Base-by-base conservation (phyloP, 2,329 filamentous ascomycete genomes). In the Verticillium nubilum region DNA sequence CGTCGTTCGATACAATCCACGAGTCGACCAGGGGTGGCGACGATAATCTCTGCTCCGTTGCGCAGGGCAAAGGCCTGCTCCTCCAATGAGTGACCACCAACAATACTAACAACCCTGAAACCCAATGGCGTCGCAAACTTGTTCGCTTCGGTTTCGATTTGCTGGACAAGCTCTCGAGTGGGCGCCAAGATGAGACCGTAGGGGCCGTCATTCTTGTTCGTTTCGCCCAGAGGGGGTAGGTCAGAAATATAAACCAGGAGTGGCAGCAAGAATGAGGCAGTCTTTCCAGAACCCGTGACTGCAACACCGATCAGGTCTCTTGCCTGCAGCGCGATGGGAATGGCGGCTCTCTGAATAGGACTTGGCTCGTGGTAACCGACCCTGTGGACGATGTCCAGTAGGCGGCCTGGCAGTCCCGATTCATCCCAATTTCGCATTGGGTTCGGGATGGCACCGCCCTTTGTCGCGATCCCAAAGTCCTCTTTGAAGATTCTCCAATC, bases 401-500 rank as follows among this genome's bases (percentile, higher is more conserved):
- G 76, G 1, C 86, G 83, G 61, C 84, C 82, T 3, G 95, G 93
- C 42, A 99, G 80, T 5, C 82, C 82, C 3, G 93, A 96, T 74
- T 99, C 95, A 54, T 84, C 72, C 95, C 95, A 99, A 66, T 82
- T 92, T 56, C 95, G 92, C 93, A 99, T 98, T 0, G 95, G 95
- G 68, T 98, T 94, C 1, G 95, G 95, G 59, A 98, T 92, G 27
- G 84, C 83, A 52, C 94, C 94, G 60, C 95, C 95, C 74, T 97
- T 98, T 9, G 92, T 97, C 47, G 89, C 83, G 71, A 99, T 99
- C 67, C 95, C 96, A 78, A 97, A 98, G 74, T 99, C 93, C 74
- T 98, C 95, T 76, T 98, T 99, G 86, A 99, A 97, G 67, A 99
- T 98, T 71, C 95, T 91, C 95, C 95, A 99, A 75, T 99, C 95